Conservation (phyloP, 2,329 filamentous ascomycete species). For the Orbilia ellipsospora region DNA sequence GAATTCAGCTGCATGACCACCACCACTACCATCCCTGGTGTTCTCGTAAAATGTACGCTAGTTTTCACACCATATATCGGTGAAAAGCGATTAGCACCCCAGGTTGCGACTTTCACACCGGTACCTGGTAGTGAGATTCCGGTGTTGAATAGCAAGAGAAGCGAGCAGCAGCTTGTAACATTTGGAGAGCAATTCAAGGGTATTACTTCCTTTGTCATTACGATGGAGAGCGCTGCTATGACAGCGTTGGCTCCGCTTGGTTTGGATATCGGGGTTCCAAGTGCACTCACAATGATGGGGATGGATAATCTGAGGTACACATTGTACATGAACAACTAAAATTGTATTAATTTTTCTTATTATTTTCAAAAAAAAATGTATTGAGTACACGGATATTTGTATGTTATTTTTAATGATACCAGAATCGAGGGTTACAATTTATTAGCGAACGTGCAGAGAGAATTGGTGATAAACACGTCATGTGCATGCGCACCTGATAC, state of each 20-base stretch:
- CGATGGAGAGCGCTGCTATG: constrained; percentile 4
- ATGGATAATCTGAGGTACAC: constrained; percentile 12
- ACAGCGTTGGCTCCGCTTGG: neutral
- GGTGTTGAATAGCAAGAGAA: neutral
- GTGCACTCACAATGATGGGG: neutral
- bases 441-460: too few species aligned
- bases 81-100: neutral
- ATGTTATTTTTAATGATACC: too few species aligned
- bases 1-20: constrained; percentile 16
- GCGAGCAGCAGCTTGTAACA: constrained; percentile 3
- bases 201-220: constrained; percentile 5
- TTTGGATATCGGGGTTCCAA: neutral
- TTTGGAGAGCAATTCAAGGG: constrained; percentile 13
- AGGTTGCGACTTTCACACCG: constrained; percentile 5
- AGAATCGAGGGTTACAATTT: too few species aligned
- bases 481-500: too few species aligned
- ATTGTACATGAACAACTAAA: too few species aligned
- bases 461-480: too few species aligned
- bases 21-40: constrained; percentile 1
- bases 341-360: too few species aligned
- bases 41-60: neutral
- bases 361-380: too few species aligned
- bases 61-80: constrained; percentile 16
- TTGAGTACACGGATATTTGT: too few species aligned
- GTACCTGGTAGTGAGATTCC: constrained; percentile 4